Conservation (phyloP, 495 filamentous ascomycete genomes). For the Talaromyces liani region DNA sequence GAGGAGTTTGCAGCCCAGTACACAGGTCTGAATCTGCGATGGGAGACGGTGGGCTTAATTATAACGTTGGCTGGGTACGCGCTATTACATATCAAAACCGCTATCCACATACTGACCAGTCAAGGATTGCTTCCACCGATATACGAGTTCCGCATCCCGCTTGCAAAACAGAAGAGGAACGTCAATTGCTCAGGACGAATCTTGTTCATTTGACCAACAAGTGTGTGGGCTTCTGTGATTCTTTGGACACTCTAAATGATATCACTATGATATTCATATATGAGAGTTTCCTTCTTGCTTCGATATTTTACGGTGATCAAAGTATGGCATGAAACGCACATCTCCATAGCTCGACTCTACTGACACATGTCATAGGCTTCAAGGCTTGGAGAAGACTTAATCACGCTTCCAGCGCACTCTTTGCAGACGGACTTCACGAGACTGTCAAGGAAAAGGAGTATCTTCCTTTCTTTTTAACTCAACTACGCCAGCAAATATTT, state of each 20-base stretch:
- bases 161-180: conserved; percentile 9
- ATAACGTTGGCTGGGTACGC: conserved; percentile 6
- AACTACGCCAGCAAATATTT: conserved; percentile 30
- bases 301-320: conserved; percentile 37
- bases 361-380: conserved; percentile 22
- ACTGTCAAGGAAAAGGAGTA: conserved; percentile 22
- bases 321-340: conserved; percentile 17
- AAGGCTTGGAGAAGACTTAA: conserved; percentile 37
- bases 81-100: not conserved
- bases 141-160: conserved; percentile 5
- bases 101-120: not conserved
- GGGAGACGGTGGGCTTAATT: conserved; percentile 30
- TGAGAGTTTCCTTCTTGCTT: conserved; percentile 39
- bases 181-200: conserved; percentile 8
- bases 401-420: conserved; percentile 35
- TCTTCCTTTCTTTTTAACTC: conserved; percentile 26
- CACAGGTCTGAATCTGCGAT: conserved; percentile 25
- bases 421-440: conserved; percentile 37
- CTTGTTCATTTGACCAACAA: conserved; percentile 8
- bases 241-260: conserved; percentile 37
- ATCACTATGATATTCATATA: conserved; percentile 37
- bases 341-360: not conserved
- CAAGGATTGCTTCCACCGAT: conserved; percentile 7
- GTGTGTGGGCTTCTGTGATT: conserved; percentile 15
- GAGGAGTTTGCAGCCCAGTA: conserved; percentile 26